Conservation (phyloP, 352 stramenopile species). For the Phytopythium montanum region DNA sequence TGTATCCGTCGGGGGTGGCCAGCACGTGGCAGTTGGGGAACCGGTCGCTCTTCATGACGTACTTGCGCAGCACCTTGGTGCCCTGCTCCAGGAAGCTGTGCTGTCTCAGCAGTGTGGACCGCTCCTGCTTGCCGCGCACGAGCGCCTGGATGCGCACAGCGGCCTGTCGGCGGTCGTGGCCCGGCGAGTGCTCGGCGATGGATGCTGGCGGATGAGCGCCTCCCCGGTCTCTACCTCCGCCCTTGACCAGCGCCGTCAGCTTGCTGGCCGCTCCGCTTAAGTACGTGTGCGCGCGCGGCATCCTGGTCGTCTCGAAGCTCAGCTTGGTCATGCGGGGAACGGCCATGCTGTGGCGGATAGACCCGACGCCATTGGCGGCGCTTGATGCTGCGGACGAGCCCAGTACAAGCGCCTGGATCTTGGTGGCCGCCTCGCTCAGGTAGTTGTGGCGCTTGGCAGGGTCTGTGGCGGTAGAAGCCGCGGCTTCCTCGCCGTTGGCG, state of each 20-base stretch:
- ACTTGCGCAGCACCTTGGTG: slow-evolving; percentile 82
- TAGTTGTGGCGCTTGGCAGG: slow-evolving; percentile 14
- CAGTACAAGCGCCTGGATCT: slow-evolving; percentile 32
- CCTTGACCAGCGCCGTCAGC: slow-evolving; percentile 33
- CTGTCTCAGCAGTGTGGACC: slow-evolving; percentile 41
- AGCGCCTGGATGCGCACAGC: slow-evolving; percentile 72
- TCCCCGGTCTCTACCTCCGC: slow-evolving; percentile 14
- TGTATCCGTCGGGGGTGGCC: slow-evolving; percentile 52
- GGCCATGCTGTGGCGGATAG: slow-evolving; percentile 6
- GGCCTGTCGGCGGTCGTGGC: slow-evolving; percentile 26
- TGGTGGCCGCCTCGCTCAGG: slow-evolving; percentile 29
- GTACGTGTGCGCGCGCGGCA: slow-evolving; percentile 19
- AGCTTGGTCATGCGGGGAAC: slow-evolving; percentile 14
- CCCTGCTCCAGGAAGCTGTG: slow-evolving; percentile 59
- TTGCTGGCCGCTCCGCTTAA: slow-evolving; percentile 34
- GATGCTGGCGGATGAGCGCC: background rate
- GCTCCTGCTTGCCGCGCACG: slow-evolving; percentile 52
- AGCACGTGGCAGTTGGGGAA: slow-evolving; percentile 81
- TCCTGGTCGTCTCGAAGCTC: slow-evolving; percentile 8
- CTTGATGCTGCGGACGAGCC: slow-evolving; percentile 12
- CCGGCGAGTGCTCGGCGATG: background rate
- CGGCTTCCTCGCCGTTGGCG: background rate
- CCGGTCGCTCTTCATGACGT: slow-evolving; percentile 80
- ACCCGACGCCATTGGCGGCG: slow-evolving; percentile 9
- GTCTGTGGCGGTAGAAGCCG: background rate